phyloP scores from a whole-genome alignment of 2,329 filamentous ascomycete species.

The Shiraia sp. region DNA sequence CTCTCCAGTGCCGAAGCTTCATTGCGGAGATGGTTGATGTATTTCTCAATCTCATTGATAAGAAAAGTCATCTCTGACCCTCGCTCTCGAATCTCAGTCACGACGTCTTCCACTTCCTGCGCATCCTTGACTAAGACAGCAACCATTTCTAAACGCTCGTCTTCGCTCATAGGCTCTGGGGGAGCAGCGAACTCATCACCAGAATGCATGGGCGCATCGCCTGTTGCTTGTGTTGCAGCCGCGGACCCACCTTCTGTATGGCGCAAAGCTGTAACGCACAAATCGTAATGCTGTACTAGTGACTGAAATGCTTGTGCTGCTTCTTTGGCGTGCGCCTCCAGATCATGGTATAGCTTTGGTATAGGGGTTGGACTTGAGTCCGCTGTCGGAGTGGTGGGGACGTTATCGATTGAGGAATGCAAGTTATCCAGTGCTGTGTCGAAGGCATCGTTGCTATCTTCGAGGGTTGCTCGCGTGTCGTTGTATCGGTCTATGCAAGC shows the following conservation, averaged over 20 bases:
- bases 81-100: constrained; percentile 71
- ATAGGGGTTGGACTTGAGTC: constrained; percentile 45
- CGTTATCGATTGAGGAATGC: constrained; percentile 39
- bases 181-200: constrained; percentile 43
- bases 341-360: constrained; percentile 52
- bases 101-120: constrained; percentile 64
- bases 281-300: constrained; percentile 85
- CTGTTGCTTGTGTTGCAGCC: constrained; percentile 50
- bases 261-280: constrained; percentile 87
- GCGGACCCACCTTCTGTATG: constrained; percentile 72
- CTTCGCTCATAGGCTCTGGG: constrained; percentile 72
- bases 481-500: constrained; percentile 72
- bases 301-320: constrained; percentile 82
- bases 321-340: constrained; percentile 75
- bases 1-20: constrained; percentile 63
- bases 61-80: constrained; percentile 77
- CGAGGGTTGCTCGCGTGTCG: constrained; percentile 65
- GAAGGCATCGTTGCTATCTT: constrained; percentile 64
- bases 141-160: constrained; percentile 82
- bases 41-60: constrained; percentile 64
- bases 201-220: constrained; percentile 37
- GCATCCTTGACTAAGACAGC: constrained; percentile 75
- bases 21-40: constrained; percentile 61
- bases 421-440: constrained; percentile 67
- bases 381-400: constrained; percentile 35